Evolutionary conservation across 805 yeast genomes (phyloP).

Genomic region (Candida fluviatilis): DNA sequence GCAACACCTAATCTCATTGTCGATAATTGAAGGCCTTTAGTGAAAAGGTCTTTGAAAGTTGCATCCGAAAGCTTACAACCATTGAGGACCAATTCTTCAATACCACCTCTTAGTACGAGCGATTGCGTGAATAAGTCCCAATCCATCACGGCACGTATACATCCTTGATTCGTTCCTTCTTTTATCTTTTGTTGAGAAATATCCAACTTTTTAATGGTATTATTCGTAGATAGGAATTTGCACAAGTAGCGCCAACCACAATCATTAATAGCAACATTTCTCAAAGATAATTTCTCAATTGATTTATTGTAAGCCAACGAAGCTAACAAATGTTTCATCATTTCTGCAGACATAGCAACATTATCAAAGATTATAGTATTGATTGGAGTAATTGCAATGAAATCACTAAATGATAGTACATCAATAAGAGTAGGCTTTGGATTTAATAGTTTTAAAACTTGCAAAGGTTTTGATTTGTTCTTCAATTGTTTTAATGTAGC

Average conservation of each 20-base stretch:
- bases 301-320: constrained; percentile 40
- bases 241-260: constrained; percentile 51
- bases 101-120: constrained; percentile 44
- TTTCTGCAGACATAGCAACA: constrained; percentile 50
- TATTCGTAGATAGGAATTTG: constrained; percentile 42
- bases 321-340: constrained; percentile 47
- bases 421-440: constrained; percentile 59
- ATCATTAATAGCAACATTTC: constrained; percentile 53
- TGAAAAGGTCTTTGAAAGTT: constrained; percentile 38
- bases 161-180: constrained; percentile 35
- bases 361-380: constrained; percentile 55
- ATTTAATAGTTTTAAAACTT: constrained; percentile 51
- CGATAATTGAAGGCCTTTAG: constrained; percentile 34
- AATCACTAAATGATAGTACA: constrained; percentile 53
- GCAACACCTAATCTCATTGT: constrained; percentile 55
- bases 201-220: constrained; percentile 46
- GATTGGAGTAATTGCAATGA: constrained; percentile 52
- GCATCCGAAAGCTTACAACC: constrained; percentile 48
- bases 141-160: constrained; percentile 45
- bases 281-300: constrained; percentile 48
- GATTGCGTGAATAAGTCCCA: constrained; percentile 48
- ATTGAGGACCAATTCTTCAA: constrained; percentile 54
- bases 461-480: constrained; percentile 47
- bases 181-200: constrained; percentile 54
- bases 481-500: constrained; percentile 63